Base-by-base conservation (phyloP, 352 stramenopile genomes). In the Hyphochytrium catenoides region DNA sequence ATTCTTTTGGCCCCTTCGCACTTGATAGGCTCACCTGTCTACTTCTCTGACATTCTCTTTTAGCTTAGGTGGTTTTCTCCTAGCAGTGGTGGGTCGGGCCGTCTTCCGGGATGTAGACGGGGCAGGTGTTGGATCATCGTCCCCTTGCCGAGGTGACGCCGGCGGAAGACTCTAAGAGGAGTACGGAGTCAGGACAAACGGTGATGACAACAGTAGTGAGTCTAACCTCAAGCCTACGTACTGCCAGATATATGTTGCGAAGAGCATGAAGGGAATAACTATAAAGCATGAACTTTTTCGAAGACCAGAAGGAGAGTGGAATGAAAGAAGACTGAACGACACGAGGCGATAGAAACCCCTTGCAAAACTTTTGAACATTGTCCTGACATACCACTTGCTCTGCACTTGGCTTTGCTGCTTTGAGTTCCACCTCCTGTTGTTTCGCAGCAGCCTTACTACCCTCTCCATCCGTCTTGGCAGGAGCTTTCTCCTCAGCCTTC, bases 41-140 rank as follows among this genome's bases (percentile, higher is more conserved):
- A 74, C 61, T 30, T 79, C 68, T 2, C 62, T 79, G 20, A 76
- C 68, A 35, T 83, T 79, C 37, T 82, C 65, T 48, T 84, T 82
- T 25, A 85, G 63, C 48, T 81, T 81, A 20, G 68, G 73, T 9
- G 73, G 73, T 8, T 70, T 58, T 5, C 68, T 62, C n/a, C 73
- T 61, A 15, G 71, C 74, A 5, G 73, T 91, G 8, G 62, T 85
- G 0, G 73, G 74, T 2, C 73, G 66, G 8, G 59, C 69, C 17
- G 55, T 76, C 9, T 9, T 45, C 16, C 47, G 48, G 8, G 48
- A 3, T 4, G 29, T 39, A 18, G 34, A 43, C 24, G 33, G 23
- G 16, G 23, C 27, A 24, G 34, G 19, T 8, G 7, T 19, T 35
- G 37, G 12, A 11, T 26, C 12, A 12, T 18, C 36, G 12, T 8